Base-by-base conservation (phyloP, 2,329 filamentous ascomycete species). In the Fusarium austroafricanum region DNA sequence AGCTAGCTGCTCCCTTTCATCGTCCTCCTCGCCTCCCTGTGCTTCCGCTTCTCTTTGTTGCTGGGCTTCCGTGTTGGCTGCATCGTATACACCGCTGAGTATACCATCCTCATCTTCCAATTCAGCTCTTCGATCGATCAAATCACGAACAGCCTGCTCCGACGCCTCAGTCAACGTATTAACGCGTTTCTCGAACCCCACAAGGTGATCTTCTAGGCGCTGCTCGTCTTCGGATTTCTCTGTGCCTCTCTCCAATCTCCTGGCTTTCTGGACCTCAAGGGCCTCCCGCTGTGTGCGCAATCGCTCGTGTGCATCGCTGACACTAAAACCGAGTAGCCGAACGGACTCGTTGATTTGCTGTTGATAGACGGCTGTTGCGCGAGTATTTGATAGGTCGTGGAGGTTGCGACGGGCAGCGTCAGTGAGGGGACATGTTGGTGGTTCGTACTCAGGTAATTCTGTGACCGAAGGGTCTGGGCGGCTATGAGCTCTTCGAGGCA, bases 261-360 rank as follows among this genome's bases (percentile, higher is more conserved):
- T 80, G 38, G 78, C 71, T 6, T 64, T 75, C 17, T 76, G 55
- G 10, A 67, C 65, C 11, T 74, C 73, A 8, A 83, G 76, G 10
- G 75, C 69, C 5, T 75, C 71, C 10, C 74, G 77, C 62, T 81
- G 78, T n/a, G 76, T 73, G 29, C 75, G 75, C 3, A 83, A 67
- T 8, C 77, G 76, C 54, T 87, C 86, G 68, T 88, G 85, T 68
- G 87, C 77, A 68, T 81, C 81, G 47, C 81, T 79, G 14, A 87
- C 81, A 57, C 76, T 80, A 39, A 78, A 77, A 28, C 80, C 80
- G 17, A 88, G 78, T 10, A 83, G 71, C 9, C 78, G 75, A 35
- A 81, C 67, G 7, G 84, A 81, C 23, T 82, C 77, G 50, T 79
- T 79, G 29, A 87, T 78, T 37, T 87, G 83, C 10, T 77, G 72